Conservation (phyloP, 371 early-diverging fungal genomes). For the Caulochytrium protostelioides region DNA sequence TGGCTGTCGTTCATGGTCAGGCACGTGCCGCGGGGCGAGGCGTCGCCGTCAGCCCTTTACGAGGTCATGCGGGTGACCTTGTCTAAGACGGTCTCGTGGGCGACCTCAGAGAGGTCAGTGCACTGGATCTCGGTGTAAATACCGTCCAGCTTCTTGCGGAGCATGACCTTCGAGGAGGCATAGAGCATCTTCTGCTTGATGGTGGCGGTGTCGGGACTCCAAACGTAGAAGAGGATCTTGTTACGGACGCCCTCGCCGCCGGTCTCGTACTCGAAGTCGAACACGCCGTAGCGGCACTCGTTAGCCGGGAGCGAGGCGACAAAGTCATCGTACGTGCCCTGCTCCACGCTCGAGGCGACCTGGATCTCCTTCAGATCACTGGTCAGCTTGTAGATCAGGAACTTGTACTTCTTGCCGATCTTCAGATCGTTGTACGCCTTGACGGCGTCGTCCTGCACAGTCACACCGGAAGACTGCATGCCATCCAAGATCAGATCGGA, state of each 20-base stretch:
- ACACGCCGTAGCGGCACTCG: conserved; percentile 64
- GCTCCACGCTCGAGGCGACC: conserved; percentile 36
- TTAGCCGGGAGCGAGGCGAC: conserved; percentile 32
- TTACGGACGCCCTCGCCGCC: conserved; percentile 40
- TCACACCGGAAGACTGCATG: too few relatives aligned
- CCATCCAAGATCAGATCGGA: too few relatives aligned
- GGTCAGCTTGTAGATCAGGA: conserved; percentile 52
- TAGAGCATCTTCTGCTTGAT: conserved; percentile 77
- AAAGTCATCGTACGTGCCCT: conserved; percentile 41
- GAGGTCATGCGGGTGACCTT: conserved; percentile 31
- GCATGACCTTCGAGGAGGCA: conserved; percentile 62
- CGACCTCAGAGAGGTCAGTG: conserved; percentile 53
- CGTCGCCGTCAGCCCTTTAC: too few relatives aligned
- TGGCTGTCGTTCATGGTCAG: too few relatives aligned
- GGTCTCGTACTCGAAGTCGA: conserved; percentile 53
- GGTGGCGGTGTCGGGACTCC: conserved; percentile 61
- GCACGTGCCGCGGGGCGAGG: too few relatives aligned
- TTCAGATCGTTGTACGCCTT: conserved; percentile 43
- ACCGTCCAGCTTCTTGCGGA: conserved; percentile 54
- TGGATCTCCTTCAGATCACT: conserved; percentile 36
- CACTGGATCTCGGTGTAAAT: conserved; percentile 62
- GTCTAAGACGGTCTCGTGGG: conserved; percentile 48
- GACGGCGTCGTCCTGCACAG: conserved; percentile 38
- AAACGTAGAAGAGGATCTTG: conserved; percentile 46
- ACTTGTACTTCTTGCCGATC: conserved; percentile 46